Evolutionary conservation across 2,329 filamentous ascomycete genomes (phyloP), one percentile per base, ranked within the genome.

Genomic region (Mycosphaerella arachidis): DNA sequence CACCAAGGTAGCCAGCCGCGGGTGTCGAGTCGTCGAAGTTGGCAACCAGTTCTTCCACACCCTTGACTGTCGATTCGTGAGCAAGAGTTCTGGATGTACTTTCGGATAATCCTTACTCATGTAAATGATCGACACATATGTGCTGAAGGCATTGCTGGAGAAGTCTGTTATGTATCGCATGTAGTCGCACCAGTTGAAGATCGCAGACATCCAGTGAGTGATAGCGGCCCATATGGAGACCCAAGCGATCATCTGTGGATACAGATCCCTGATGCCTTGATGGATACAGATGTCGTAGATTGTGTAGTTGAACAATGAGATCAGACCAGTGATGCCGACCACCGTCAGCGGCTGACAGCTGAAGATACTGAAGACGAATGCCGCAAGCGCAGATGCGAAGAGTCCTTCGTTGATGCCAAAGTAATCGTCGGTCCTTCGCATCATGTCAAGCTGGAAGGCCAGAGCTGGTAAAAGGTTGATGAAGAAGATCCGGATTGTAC

Each of bases 121-220:
- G 58, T 84, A 84, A 51, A 84, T 82, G 55, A 83, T 82, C 10
- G 80, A 81, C 6, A 84, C 81, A 66, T 84, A 84, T 66, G 81
- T 75, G 51, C 80, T 81, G 58, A 84, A 84, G 0, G 77, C 74
- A 59, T 83, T 78, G 56, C 77, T 80, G 0, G 80, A 82, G 61
- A 84, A 84, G 58, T 83, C 81, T 1, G 82, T 84, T 31, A 84
- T 80, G 63, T 83, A 84, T 6, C 81, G 78, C 81, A 84, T 83
- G 66, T 83, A 84, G 66, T 84, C 80, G 67, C 81, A 83, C 43
- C 76, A 71, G 60, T 84, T 84, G 56, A 77, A 78, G 27, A 82
- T 71, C 0, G 81, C 77, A 6, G 80, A 77, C 6, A 83, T 73
- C 81, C 81, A 85, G 66, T 86, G 83, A 48, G 82, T 82, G 18